These are phyloP conservation scores for Spizellomyces punctatus DNA, from an alignment of 192 early-diverging fungal species.

Conservation along the genomic window DNA sequence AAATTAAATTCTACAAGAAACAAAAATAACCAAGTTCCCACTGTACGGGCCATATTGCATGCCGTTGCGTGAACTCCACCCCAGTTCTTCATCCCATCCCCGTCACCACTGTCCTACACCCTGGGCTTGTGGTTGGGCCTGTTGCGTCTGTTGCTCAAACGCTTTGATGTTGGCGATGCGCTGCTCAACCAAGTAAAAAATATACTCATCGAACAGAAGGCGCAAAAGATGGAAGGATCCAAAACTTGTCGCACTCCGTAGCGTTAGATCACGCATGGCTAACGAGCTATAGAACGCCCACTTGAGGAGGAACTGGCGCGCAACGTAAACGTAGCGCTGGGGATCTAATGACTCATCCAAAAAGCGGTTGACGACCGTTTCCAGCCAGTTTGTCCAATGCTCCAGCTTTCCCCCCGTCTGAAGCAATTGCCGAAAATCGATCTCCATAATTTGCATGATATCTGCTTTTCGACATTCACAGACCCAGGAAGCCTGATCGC, in stretches of 20 bases:
- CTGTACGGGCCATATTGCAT: too few species aligned
- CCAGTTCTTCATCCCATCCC: too few species aligned
- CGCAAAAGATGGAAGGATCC: conserved; percentile 43
- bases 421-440: conserved; percentile 42
- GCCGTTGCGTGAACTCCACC: too few species aligned
- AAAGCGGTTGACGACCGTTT: conserved; percentile 40
- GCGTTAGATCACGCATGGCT: conserved; percentile 43
- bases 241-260: conserved; percentile 40
- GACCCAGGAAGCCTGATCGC: conserved; percentile 52
- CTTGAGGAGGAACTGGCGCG: conserved; percentile 51
- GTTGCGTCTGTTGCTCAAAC: conserved; percentile 26
- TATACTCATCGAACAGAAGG: conserved; percentile 54
- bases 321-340: conserved; percentile 40
- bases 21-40: too few species aligned
- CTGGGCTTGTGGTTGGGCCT: conserved; percentile 8
- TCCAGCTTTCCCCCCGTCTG: conserved; percentile 28
- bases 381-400: conserved; percentile 46
- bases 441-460: conserved; percentile 42
- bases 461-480: conserved; percentile 48
- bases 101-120: too few species aligned
- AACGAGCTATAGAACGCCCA: conserved; percentile 51
- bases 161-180: conserved; percentile 49
- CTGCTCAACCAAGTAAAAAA: conserved; percentile 53
- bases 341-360: conserved; percentile 36
- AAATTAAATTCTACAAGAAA: too few species aligned